phyloP scores from a whole-genome alignment of 2,329 filamentous ascomycete species.

The Calonectria hongkongensis region DNA sequence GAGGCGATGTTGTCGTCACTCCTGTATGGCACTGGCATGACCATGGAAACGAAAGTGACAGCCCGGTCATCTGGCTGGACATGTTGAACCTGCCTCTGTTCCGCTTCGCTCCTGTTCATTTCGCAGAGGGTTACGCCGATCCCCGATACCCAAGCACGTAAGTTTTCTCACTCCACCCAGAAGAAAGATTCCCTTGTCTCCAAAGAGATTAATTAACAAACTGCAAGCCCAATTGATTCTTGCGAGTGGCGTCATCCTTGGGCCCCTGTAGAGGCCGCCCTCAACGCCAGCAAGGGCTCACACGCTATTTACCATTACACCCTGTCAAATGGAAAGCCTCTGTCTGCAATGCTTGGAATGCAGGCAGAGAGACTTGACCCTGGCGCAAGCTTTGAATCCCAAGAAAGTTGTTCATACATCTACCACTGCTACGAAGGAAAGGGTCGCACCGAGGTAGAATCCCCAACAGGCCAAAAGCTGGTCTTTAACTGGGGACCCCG shows the following conservation, averaged over 20 bases:
- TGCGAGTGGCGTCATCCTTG: slow-evolving; percentile 66
- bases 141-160: slow-evolving; percentile 68
- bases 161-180: slow-evolving; percentile 26
- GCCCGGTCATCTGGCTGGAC: slow-evolving; percentile 75
- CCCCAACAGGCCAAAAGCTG: slow-evolving; percentile 55
- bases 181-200: neutral
- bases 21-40: slow-evolving; percentile 77
- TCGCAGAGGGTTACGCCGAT: slow-evolving; percentile 70
- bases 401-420: slow-evolving; percentile 70
- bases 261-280: slow-evolving; percentile 61
- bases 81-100: slow-evolving; percentile 73
- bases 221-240: slow-evolving; percentile 57
- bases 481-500: slow-evolving; percentile 65
- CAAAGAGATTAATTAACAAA: slow-evolving; percentile 11
- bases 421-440: slow-evolving; percentile 71
- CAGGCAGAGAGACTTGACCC: slow-evolving; percentile 68
- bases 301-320: slow-evolving; percentile 62
- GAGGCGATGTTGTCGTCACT: slow-evolving; percentile 74
- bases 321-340: slow-evolving; percentile 51
- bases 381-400: slow-evolving; percentile 58
- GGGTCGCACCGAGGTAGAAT: slow-evolving; percentile 64
- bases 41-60: slow-evolving; percentile 74
- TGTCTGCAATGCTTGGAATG: slow-evolving; percentile 68
- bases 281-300: slow-evolving; percentile 58
- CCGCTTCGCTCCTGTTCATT: slow-evolving; percentile 70